These are phyloP conservation scores for Pelargonium cotyledonis DNA, from an alignment of 441 rosid species.

Conservation along the genomic window DNA sequence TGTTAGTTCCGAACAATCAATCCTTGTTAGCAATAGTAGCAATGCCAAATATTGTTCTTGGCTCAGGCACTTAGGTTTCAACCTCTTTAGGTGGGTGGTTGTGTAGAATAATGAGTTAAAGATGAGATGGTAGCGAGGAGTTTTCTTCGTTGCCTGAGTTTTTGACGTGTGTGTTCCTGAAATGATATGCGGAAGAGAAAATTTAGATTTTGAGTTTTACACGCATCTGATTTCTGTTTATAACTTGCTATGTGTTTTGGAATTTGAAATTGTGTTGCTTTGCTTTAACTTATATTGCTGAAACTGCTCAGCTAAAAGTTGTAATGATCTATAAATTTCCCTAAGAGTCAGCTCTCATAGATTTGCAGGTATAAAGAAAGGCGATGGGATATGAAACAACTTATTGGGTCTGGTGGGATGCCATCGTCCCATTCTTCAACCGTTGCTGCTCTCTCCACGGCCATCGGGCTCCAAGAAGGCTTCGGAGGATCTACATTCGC, in stretches of 20 bases:
- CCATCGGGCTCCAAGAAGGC: conserved; percentile 60
- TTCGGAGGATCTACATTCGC: conserved; percentile 52
- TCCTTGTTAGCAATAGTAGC: neutral
- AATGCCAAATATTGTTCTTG: no score
- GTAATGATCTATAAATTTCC: conserved; percentile 15
- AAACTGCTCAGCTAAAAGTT: neutral
- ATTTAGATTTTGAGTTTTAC: conserved; percentile 8
- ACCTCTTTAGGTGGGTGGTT: neutral
- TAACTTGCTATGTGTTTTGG: neutral
- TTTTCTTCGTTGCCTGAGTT: neutral
- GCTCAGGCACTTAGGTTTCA: neutral
- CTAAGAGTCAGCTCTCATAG: conserved; percentile 36
- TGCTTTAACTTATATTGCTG: neutral
- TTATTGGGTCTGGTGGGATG: conserved; percentile 68
- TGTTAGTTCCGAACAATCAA: neutral
- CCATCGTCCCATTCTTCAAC: conserved; percentile 73
- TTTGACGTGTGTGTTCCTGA: no score
- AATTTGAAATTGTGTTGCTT: neutral
- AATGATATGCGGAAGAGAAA: neutral
- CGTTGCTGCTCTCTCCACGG: conserved; percentile 49
- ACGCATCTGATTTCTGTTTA: neutral
- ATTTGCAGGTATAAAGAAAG: conserved; percentile 57
- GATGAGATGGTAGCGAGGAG: neutral
- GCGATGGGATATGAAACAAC: conserved; percentile 50
- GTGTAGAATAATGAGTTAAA: neutral